Percentiles rank a stretch among this genome's conserved stretches.
phyloP scores from a whole-genome alignment of 176 grass and related monocot species.

The Eleusine coracana region DNA sequence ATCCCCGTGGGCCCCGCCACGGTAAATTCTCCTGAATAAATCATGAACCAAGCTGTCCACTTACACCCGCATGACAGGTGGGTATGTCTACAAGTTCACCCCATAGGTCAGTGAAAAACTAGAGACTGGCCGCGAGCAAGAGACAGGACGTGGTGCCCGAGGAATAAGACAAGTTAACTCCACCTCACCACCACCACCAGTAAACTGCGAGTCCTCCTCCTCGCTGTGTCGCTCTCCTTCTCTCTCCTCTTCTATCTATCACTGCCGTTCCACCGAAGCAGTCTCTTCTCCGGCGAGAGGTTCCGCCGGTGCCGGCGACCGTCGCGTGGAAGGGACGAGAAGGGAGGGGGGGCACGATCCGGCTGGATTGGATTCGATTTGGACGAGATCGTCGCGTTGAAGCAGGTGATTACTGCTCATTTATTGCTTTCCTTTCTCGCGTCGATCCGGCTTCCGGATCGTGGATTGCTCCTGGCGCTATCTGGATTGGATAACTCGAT shows the following conservation, averaged over 20 bases:
- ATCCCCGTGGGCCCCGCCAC: slow-evolving; percentile 28
- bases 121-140: neutral
- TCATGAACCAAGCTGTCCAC: neutral
- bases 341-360: neutral
- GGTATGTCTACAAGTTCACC: accelerated
- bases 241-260: neutral
- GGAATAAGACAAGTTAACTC: slow-evolving; percentile 61
- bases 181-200: slow-evolving; percentile 44
- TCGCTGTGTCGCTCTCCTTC: neutral
- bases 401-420: slow-evolving; percentile 49
- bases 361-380: slow-evolving; percentile 24
- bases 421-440: slow-evolving; percentile 47
- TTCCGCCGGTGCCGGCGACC: slow-evolving; percentile 12
- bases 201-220: slow-evolving; percentile 58
- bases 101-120: neutral
- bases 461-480: slow-evolving; percentile 10
- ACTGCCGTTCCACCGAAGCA: slow-evolving; percentile 30
- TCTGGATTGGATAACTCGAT: slow-evolving; percentile 32
- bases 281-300: slow-evolving; percentile 22
- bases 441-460: slow-evolving; percentile 39
- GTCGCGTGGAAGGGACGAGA: neutral
- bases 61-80: neutral
- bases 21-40: slow-evolving; percentile 28
- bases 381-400: neutral
- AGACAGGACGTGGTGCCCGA: slow-evolving; percentile 34